A percentile compares a stretch with the other conserved stretches of the same genome.
Evolutionary conservation across 805 yeast species (phyloP).

Genomic region (Candida quercuum): DNA sequence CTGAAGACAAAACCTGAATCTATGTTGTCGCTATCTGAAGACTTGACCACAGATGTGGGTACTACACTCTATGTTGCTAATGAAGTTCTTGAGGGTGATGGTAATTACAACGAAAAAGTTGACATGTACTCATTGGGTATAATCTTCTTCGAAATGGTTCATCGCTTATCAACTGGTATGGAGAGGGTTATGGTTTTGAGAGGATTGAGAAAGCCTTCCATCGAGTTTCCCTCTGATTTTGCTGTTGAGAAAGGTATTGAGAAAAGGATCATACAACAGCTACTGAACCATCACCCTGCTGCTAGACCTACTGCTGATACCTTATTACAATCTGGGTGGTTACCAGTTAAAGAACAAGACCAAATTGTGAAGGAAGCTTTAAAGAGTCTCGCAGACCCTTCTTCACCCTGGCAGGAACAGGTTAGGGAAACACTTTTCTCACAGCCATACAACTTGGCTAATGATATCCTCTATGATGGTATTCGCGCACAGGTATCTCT

Average conservation of each 20-base stretch:
- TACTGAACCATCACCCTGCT: constrained; percentile 75
- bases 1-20: constrained; percentile 25
- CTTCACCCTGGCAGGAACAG: constrained; percentile 92
- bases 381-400: constrained; percentile 78
- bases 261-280: constrained; percentile 55
- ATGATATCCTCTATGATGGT: constrained; percentile 77
- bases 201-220: constrained; percentile 49
- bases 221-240: constrained; percentile 72
- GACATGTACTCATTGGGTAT: constrained; percentile 95
- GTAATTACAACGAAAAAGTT: constrained; percentile 85
- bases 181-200: constrained; percentile 78
- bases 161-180: constrained; percentile 83
- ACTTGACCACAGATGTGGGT: constrained; percentile 88
- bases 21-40: constrained; percentile 41
- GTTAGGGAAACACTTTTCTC: constrained; percentile 82
- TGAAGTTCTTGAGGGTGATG: constrained; percentile 72
- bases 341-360: constrained; percentile 89
- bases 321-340: constrained; percentile 70
- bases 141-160: constrained; percentile 93
- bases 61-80: constrained; percentile 90
- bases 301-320: constrained; percentile 76
- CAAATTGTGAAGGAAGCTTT: constrained; percentile 85
- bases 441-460: constrained; percentile 80
- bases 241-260: constrained; percentile 49
- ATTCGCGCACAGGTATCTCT: constrained; percentile 23